Base-by-base conservation (phyloP, 495 filamentous ascomycete genomes). In the Neurospora sp. region DNA sequence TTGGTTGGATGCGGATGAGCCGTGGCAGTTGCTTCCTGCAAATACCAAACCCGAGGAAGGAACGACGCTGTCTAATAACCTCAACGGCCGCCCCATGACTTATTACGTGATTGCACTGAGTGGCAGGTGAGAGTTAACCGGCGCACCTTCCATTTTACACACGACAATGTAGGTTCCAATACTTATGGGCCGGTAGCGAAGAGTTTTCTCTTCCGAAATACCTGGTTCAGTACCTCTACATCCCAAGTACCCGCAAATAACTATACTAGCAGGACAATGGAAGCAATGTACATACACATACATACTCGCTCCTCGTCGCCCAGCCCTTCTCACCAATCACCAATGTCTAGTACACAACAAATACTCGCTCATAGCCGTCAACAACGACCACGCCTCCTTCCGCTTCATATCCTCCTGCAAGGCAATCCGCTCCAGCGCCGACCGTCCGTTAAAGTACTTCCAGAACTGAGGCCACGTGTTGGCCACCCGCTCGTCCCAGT, bases 371-470 rank as follows among this genome's bases (percentile, higher is more conserved):
- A 93, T 88, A 16, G 80, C 80, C n/a, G 80, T 86, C 69, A 94
- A 71, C 74, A 95, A 81, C 74, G 86, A 88, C 87, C 90, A 92
- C 16, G 92, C 90, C 73, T 90, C 88, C 83, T 94, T 96, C 62
- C 94, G 85, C 84, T 94, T 96, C 83, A 97, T 85, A 11, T 89
- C 90, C 83, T 98, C 94, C 42, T 89, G 86, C 12, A 94, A 86
- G 0, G 89, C 86, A 77, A 98, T 92, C 80, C 94, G 91, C 84
- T 99, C 96, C 46, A 99, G 82, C 6, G 95, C 93, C 80, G 93
- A 89, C 62, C 86, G 85, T 2, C 96, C 96, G 81, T 98, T 94
- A 75, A 98, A 93, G 81, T 97, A 96, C 79, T 92, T 92, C 76
- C 91, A 83, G 46, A 92, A 86, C 40, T 81, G 81, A 48, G 86